Evolutionary conservation across 345 rosid species (phyloP).

Genomic region (Luvunga scandens): DNA sequence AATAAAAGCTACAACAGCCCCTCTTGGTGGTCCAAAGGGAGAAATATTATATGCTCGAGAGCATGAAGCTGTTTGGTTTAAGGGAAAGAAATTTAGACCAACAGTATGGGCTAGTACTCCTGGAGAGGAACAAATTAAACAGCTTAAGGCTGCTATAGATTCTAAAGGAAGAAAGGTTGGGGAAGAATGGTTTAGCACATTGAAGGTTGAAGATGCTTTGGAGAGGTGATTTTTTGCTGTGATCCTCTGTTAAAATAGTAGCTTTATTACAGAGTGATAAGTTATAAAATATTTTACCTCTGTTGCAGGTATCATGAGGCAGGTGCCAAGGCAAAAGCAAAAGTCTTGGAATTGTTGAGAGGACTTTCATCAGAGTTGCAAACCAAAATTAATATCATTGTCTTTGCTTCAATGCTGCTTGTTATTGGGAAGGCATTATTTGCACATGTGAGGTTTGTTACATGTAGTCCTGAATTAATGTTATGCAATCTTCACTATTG

Average conservation of each 20-base stretch:
- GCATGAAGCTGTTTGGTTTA: constrained; percentile 93
- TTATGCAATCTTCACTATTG: neutral
- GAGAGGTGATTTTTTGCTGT: constrained; percentile 43
- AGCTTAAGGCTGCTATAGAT: constrained; percentile 81
- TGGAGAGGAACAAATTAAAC: constrained; percentile 94
- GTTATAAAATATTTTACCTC: neutral
- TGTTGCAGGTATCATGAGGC: constrained; percentile 82
- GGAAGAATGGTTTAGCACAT: constrained; percentile 94
- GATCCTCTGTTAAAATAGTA: neutral
- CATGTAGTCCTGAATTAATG: neutral
- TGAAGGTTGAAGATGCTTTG: constrained; percentile 79
- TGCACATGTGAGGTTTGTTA: constrained; percentile 79
- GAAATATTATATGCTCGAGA: constrained; percentile 87
- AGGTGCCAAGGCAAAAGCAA: constrained; percentile 61
- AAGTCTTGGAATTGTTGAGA: constrained; percentile 77
- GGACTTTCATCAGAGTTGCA: constrained; percentile 83
- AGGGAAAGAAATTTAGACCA: constrained; percentile 81
- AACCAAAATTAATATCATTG: constrained; percentile 71
- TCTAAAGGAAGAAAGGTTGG: constrained; percentile 94
- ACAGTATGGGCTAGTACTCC: constrained; percentile 82
- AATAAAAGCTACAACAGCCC: constrained; percentile 71
- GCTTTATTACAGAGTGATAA: neutral
- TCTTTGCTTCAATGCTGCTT: constrained; percentile 86
- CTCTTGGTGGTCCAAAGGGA: constrained; percentile 84
- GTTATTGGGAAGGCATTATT: constrained; percentile 88